Evolutionary conservation across 441 rosid species (phyloP), one percentile per base, ranked within the genome.

Genomic region (Bruguiera hainesii): DNA sequence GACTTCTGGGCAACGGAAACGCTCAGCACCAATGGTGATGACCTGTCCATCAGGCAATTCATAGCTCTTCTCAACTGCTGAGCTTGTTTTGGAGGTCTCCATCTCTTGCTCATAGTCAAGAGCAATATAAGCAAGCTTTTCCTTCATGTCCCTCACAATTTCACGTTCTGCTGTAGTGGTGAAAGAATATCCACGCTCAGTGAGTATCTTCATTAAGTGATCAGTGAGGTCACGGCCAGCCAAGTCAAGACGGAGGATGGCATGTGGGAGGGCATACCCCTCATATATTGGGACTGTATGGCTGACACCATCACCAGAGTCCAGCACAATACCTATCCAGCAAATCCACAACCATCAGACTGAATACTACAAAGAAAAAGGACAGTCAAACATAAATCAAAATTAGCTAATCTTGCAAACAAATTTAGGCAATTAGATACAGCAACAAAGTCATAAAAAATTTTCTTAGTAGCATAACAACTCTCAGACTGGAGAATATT

Each of bases 131-230:
- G 93, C 68, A 20, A 88, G 79, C 78, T 88, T 88, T 74, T 88
- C 94, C 78, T 88, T 88, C 88, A 88, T 79, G 76, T 88, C 91
- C 69, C 95, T 86, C 61, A 86, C 89, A 26, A 88, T 86, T 89
- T 86, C 91, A 46, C 91, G 87, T 75, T 89, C 95, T 0, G 95
- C 90, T 29, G 89, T 81, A 73, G 95, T 89, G 75, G 91, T 89
- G 85, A 89, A 89, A 6, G 91, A 86, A 70, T 89, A 86, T 6
- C 95, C 91, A 77, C 91, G 91, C 74, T 86, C 95, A 0, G 91
- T 89, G 50, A 89, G 83, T 73, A 89, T 86, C 75, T 86, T 89
- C 91, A 88, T 86, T 75, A 86, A 70, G 72, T 48, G 29, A 69
- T 84, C 94, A 18, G 94, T 86, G 46, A 88, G 89, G 66, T 88